A percentile compares a stretch with the other conserved stretches of the same genome.
phyloP scores from a whole-genome alignment of 2,329 filamentous ascomycete genomes.

The Talaromyces islandicus region DNA sequence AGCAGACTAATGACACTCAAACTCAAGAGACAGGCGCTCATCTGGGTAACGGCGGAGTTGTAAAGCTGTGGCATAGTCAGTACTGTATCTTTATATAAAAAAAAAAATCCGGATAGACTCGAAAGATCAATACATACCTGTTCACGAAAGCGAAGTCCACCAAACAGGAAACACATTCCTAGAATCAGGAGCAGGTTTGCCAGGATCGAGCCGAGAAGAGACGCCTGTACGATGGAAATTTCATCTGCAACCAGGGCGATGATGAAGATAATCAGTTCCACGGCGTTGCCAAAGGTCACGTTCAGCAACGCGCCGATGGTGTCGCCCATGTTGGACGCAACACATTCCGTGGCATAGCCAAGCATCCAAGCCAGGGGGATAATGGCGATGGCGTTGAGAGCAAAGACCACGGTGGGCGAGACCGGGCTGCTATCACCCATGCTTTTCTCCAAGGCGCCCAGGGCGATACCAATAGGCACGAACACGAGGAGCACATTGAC shows the following conservation, averaged over 20 bases:
- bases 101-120: background rate
- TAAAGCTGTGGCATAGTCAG: conserved; percentile 55
- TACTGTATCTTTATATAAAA: background rate
- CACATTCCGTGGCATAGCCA: conserved; percentile 66
- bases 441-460: conserved; percentile 19
- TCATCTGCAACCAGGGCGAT: conserved; percentile 70
- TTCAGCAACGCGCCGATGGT: conserved; percentile 64
- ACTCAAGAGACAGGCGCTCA: conserved; percentile 84
- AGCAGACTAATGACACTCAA: conserved; percentile 81
- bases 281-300: conserved; percentile 68
- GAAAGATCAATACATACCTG: conserved; percentile 54
- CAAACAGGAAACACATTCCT: conserved; percentile 80
- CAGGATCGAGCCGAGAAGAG: conserved; percentile 76
- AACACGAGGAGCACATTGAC: conserved; percentile 28
- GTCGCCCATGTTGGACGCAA: conserved; percentile 63
- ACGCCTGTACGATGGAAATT: conserved; percentile 82
- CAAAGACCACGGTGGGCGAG: conserved; percentile 58
- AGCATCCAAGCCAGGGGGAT: conserved; percentile 65
- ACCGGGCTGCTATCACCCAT: conserved; percentile 22
- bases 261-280: conserved; percentile 64
- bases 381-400: conserved; percentile 65
- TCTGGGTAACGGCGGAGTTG: conserved; percentile 85
- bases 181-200: conserved; percentile 79
- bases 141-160: conserved; percentile 75
- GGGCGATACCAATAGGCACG: conserved; percentile 24